Conservation (phyloP, 225 moss, liverwort and hornwort species). For the Ulota crispa region DNA sequence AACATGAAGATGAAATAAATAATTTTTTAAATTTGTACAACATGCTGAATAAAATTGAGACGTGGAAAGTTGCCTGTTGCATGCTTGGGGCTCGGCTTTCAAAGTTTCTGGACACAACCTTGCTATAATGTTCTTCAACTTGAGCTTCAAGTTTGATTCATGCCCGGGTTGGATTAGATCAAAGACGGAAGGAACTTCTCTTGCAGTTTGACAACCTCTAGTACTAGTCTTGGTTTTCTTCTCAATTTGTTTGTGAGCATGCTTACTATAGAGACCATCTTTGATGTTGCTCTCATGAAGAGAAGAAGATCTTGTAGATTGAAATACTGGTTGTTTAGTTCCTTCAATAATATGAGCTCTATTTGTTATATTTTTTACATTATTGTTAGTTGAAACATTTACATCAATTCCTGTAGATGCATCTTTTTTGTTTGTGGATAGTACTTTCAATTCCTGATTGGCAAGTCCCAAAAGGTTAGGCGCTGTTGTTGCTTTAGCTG, state of each 20-base stretch:
- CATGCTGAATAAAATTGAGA: slow-evolving; percentile 4
- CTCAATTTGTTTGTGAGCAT: slow-evolving; percentile 7
- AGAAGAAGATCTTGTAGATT: neutral
- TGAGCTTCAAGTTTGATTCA: slow-evolving; percentile 8
- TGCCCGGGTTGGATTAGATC: neutral
- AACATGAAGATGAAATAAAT: neutral
- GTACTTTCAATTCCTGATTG: neutral
- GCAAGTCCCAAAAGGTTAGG: neutral
- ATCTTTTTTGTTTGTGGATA: neutral
- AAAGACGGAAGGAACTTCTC: neutral
- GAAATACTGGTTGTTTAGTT: neutral
- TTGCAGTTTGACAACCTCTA: neutral
- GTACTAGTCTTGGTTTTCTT: neutral
- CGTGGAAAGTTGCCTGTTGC: slow-evolving; percentile 32
- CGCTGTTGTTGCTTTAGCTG: neutral
- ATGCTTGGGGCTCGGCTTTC: slow-evolving; percentile 32
- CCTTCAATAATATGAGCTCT: neutral
- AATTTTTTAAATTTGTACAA: neutral
- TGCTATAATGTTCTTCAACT: slow-evolving; percentile 11
- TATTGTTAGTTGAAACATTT: neutral
- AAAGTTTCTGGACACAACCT: neutral
- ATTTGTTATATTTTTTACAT: neutral
- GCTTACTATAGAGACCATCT: neutral
- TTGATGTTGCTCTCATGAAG: neutral
- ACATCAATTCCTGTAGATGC: neutral